Evolutionary conservation across 2,329 filamentous ascomycete genomes (phyloP).

Genomic region (Nemania serpens): DNA sequence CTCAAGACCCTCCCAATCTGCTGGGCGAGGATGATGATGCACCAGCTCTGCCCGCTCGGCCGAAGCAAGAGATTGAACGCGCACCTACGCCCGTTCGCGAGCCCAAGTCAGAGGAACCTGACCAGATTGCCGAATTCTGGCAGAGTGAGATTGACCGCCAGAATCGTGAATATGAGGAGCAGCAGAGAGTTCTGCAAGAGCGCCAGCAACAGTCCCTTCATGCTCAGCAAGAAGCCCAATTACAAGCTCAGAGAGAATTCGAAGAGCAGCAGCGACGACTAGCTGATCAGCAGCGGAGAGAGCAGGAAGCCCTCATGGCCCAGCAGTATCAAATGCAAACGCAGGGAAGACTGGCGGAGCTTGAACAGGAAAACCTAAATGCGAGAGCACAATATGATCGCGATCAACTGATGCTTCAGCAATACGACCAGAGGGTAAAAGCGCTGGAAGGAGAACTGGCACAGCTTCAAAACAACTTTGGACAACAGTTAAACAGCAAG

Average conservation of each 20-base stretch:
- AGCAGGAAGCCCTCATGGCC: constrained; percentile 85
- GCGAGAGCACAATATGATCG: constrained; percentile 93
- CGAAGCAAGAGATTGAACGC: constrained; percentile 72
- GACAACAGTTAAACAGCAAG: constrained; percentile 84
- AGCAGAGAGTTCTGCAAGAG: constrained; percentile 86
- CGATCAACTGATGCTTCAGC: constrained; percentile 96
- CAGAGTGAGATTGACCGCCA: constrained; percentile 88
- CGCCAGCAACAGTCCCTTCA: constrained; percentile 82
- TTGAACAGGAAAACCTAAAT: constrained; percentile 93
- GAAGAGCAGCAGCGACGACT: constrained; percentile 90
- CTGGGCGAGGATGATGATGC: constrained; percentile 83
- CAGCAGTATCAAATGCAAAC: constrained; percentile 94
- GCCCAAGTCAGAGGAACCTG: constrained; percentile 77
- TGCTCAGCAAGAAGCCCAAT: constrained; percentile 79
- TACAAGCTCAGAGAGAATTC: constrained; percentile 91
- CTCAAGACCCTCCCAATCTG: constrained; percentile 89
- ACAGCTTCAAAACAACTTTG: constrained; percentile 80
- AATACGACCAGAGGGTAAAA: constrained; percentile 95
- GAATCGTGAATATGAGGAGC: constrained; percentile 92
- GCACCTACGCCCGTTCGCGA: constrained; percentile 71
- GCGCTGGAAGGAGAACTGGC: constrained; percentile 84
- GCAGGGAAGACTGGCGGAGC: constrained; percentile 90
- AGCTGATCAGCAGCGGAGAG: constrained; percentile 85
- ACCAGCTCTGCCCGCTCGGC: constrained; percentile 81
- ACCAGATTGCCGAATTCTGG: constrained; percentile 98